These are phyloP conservation scores for Trichophyton schoenleinii DNA, from an alignment of 2,329 filamentous ascomycete genomes.

Conservation along the genomic window DNA sequence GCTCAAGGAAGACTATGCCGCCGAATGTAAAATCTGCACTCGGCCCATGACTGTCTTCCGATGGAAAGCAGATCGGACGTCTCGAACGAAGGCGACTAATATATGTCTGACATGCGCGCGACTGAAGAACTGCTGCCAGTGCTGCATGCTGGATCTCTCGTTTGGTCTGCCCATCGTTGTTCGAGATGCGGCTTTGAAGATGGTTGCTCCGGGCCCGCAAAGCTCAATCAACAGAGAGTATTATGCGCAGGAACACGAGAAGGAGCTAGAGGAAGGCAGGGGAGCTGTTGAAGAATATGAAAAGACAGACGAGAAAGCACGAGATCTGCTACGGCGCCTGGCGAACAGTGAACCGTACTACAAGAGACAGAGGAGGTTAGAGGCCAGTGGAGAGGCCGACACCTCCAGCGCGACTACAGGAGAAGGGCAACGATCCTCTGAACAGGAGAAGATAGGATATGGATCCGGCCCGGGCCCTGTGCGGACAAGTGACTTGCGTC, in stretches of 20 bases:
- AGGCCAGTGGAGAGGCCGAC: conserved; percentile 38
- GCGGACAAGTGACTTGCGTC: conserved; percentile 52
- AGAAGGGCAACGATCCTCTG: conserved; percentile 29
- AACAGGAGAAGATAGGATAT: conserved; percentile 30
- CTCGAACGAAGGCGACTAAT: conserved; percentile 83
- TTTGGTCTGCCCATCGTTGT: conserved; percentile 93
- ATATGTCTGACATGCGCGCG: conserved; percentile 95
- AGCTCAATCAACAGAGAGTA: conserved; percentile 93
- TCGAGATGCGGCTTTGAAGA: conserved; percentile 90
- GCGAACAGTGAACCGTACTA: conserved; percentile 94
- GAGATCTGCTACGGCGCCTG: conserved; percentile 70
- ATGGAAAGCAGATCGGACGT: conserved; percentile 86
- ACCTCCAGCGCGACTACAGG: conserved; percentile 22
- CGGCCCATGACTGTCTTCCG: conserved; percentile 90
- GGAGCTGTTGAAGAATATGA: conserved; percentile 82
- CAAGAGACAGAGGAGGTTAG: conserved; percentile 68
- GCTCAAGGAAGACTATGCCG: conserved; percentile 93
- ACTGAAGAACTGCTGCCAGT: conserved; percentile 97
- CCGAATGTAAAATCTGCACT: conserved; percentile 78
- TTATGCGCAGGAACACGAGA: conserved; percentile 95
- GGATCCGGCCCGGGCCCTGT: conserved; percentile 61
- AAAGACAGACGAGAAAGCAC: conserved; percentile 92
- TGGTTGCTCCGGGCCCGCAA: conserved; percentile 86
- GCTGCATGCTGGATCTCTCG: conserved; percentile 93
- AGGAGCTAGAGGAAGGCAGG: conserved; percentile 82